Percentiles rank a stretch among this genome's conserved stretches.
Conservation (phyloP, 495 filamentous ascomycete genomes). For the Penicillium angulare region DNA sequence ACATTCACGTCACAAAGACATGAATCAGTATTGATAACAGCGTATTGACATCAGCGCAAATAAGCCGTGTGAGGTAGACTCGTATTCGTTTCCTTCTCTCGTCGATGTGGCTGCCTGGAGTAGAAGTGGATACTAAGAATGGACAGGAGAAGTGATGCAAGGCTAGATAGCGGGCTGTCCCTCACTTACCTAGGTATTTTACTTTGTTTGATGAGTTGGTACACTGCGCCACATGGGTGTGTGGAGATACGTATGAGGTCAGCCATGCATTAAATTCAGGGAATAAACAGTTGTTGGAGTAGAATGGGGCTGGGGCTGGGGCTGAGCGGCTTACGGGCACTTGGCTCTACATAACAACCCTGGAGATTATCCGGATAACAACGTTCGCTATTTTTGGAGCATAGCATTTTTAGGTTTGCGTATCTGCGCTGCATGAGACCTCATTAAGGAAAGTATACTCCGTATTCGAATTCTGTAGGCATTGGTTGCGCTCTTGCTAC, state of each 20-base stretch:
- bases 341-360: no score
- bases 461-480: no score
- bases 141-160: background rate
- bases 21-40: background rate
- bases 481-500: no score
- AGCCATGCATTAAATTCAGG: background rate
- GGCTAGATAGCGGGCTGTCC: background rate
- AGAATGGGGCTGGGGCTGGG: no score
- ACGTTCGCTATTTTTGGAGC: no score
- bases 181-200: no score
- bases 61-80: background rate
- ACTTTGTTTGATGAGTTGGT: background rate
- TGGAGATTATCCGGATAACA: no score
- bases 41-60: background rate
- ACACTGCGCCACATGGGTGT: background rate
- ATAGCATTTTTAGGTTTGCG: no score
- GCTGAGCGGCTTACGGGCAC: no score
- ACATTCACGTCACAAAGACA: background rate
- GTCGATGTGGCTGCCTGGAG: slow-evolving; percentile 2
- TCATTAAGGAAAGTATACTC: no score
- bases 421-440: no score
- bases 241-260: background rate
- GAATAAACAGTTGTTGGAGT: no score
- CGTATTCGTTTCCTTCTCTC: background rate
- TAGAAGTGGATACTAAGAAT: background rate